Percentiles rank a stretch among this genome's conserved stretches.
Conservation (phyloP, 371 early-diverging fungal genomes). For the Mucor racemosus region DNA sequence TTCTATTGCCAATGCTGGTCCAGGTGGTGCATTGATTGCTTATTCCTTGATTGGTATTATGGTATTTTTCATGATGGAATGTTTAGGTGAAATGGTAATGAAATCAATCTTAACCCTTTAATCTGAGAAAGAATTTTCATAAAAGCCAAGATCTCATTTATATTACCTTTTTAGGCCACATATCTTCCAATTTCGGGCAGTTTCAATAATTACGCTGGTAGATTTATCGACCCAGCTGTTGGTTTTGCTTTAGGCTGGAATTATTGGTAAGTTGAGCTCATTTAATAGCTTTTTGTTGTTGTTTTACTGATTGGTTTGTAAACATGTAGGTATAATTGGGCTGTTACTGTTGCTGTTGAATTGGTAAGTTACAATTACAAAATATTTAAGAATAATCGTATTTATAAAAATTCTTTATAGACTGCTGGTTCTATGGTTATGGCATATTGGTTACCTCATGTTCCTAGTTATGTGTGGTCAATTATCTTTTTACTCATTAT, state of each 20-base stretch:
- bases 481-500: slow-evolving; percentile 49
- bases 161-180: slow-evolving; percentile 45
- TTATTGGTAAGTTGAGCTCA: slow-evolving; percentile 40
- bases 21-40: slow-evolving; percentile 80
- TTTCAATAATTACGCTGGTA: slow-evolving; percentile 80
- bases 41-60: slow-evolving; percentile 75
- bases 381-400: not conserved
- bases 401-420: slow-evolving; percentile 18
- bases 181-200: slow-evolving; percentile 78
- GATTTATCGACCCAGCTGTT: slow-evolving; percentile 84
- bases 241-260: slow-evolving; percentile 87
- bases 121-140: not conserved
- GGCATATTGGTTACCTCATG: slow-evolving; percentile 73
- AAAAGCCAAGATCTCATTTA: not conserved
- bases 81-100: slow-evolving; percentile 83
- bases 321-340: slow-evolving; percentile 67
- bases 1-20: slow-evolving; percentile 78
- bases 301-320: not conserved
- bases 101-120: not conserved
- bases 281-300: too few species aligned
- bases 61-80: slow-evolving; percentile 85
- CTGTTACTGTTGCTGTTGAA: slow-evolving; percentile 84
- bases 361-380: slow-evolving; percentile 20
- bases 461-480: slow-evolving; percentile 59
- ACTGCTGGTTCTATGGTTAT: slow-evolving; percentile 46